Conservation (phyloP, 176 grass and related monocot genomes). For the Luzula sylvatica region DNA sequence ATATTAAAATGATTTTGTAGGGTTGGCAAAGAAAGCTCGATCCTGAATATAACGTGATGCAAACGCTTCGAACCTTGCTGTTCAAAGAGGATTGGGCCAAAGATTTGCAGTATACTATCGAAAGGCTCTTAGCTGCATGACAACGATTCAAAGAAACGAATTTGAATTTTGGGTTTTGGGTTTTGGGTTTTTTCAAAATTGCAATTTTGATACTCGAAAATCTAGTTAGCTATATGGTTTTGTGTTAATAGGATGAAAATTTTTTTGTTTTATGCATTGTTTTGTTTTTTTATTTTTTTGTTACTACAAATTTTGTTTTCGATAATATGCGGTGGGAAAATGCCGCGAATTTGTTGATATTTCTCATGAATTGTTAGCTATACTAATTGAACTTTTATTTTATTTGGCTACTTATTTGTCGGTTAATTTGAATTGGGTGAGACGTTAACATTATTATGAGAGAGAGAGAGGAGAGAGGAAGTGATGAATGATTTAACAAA, state of each 20-base stretch:
- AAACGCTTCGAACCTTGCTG: conserved; percentile 64
- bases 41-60: conserved; percentile 97
- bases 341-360: neutral
- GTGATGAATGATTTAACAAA: too few species aligned
- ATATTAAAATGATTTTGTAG: conserved; percentile 25
- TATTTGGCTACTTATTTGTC: too few species aligned
- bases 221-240: conserved; percentile 10
- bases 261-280: conserved; percentile 12
- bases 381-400: too few species aligned
- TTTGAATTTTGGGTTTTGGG: neutral
- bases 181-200: conserved; percentile 9
- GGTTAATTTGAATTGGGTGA: too few species aligned
- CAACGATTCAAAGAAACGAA: neutral
- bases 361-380: too few species aligned
- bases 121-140: conserved; percentile 82
- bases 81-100: conserved; percentile 92
- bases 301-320: conserved; percentile 15
- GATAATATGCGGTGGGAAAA: neutral
- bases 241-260: conserved; percentile 21
- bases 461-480: too few species aligned
- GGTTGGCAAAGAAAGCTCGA: conserved; percentile 98
- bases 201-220: conserved; percentile 22
- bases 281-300: neutral
- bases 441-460: too few species aligned
- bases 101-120: conserved; percentile 85